Conservation (phyloP, 2,329 filamentous ascomycete genomes). For the Calonectria ilicicola region DNA sequence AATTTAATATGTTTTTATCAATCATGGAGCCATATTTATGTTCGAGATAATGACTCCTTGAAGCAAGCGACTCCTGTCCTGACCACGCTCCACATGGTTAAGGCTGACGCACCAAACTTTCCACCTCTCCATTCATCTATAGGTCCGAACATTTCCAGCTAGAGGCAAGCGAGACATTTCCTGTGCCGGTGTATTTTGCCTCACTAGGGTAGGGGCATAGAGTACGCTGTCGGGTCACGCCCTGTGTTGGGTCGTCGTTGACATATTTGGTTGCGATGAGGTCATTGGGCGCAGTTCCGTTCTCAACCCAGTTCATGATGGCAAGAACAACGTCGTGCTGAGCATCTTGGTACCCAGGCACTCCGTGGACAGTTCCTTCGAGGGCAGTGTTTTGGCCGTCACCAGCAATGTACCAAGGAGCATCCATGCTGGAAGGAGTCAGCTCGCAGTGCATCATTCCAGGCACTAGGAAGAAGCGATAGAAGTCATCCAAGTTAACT, state of each 20-base stretch:
- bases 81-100: no score
- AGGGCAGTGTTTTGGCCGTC: not conserved
- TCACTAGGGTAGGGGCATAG: constrained; percentile 55
- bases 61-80: no score
- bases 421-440: constrained; percentile 40
- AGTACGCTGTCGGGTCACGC: constrained; percentile 57
- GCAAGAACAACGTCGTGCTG: constrained; percentile 53
- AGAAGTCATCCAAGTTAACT: not conserved
- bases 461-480: not conserved
- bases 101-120: no score
- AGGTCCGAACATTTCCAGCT: not conserved
- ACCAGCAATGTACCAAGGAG: constrained; percentile 56
- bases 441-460: constrained; percentile 53
- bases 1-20: no score
- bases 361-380: constrained; percentile 39
- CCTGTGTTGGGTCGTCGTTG: constrained; percentile 41
- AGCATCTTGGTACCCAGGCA: constrained; percentile 50
- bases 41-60: no score
- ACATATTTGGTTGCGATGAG: constrained; percentile 52
- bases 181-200: not conserved
- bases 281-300: constrained; percentile 44
- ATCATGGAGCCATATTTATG: no score
- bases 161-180: not conserved
- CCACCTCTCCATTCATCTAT: no score
- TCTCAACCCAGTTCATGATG: constrained; percentile 53